These are phyloP conservation scores for Acer yangbiense DNA, from an alignment of 345 rosid genomes.

Conservation along the genomic window DNA sequence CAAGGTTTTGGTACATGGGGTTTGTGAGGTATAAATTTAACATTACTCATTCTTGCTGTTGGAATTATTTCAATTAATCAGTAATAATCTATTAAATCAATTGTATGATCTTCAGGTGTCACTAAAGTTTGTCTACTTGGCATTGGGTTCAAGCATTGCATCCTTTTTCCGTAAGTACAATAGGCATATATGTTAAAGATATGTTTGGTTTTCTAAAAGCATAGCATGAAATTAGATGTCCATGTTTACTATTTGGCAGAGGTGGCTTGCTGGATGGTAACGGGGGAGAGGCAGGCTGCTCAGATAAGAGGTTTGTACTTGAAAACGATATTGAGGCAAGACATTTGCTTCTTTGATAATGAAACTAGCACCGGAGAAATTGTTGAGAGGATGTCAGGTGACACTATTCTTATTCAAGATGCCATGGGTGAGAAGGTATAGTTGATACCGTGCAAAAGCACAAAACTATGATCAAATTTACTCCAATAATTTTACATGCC, in stretches of 20 bases:
- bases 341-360: conserved; percentile 62
- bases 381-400: conserved; percentile 68
- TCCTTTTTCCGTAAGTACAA: conserved; percentile 69
- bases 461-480: neutral
- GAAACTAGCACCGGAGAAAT: conserved; percentile 74
- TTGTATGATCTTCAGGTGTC: conserved; percentile 42
- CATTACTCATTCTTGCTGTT: too few species aligned
- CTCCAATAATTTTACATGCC: neutral
- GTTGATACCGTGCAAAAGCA: neutral
- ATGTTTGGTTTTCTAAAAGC: neutral
- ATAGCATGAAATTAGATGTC: neutral
- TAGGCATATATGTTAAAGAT: neutral
- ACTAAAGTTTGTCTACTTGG: conserved; percentile 64
- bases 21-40: conserved; percentile 40
- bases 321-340: conserved; percentile 70
- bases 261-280: conserved; percentile 81
- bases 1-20: conserved; percentile 36
- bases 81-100: too few species aligned
- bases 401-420: conserved; percentile 73
- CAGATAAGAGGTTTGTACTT: conserved; percentile 57
- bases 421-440: conserved; percentile 80
- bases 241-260: conserved; percentile 34
- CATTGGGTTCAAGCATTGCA: conserved; percentile 48
- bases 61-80: too few species aligned
- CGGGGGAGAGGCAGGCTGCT: conserved; percentile 70